Base-by-base conservation (phyloP, 164 flowering plant species). In the Magnolia kwangsiensis region DNA sequence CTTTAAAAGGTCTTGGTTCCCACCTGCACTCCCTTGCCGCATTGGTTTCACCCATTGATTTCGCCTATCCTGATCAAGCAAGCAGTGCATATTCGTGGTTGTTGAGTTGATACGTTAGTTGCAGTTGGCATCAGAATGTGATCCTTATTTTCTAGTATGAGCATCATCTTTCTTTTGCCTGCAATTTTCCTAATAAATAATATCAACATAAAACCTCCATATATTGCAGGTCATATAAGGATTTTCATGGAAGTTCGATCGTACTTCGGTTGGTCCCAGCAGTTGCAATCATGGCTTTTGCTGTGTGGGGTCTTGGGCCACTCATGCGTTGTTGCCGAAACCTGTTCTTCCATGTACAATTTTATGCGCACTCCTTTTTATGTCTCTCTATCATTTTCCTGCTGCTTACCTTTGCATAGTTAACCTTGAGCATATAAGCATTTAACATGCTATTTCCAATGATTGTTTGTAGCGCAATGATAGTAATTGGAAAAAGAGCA, bases 301-400 rank as follows among this genome's bases (percentile, higher is more conserved):
- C 98, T 29, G 45, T 88, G 29, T 95, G 96, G 94, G 94, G 93
- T 78, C 86, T 95, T 76, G 90, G 79, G 55, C 98, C 98, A 69
- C 89, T 95, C 67, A 55, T 92, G 84, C 90, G 90, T 63, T 82
- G 73, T 27, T 77, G 82, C 82, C 86, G 98, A 82, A 87, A 81
- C 63, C 8, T 90, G 1, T 78, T 93, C 49, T 78, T 89, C 64
- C 84, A 84, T 76, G 97, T 95, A 89, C 67, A 85, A 59, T 77
- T 7, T 71, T 50, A 58, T 70, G 45, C 24, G 16, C 29, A 13
- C 24, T 29, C 11, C 5, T 73, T 29, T 31, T 21, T 19, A 21
- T 74, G 66, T 21, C 20, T 14, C 4, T 74, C 20, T 19, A 65
- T 8, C 27, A 19, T n/a, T 67, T 37, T 10, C 24, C 19, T 67